phyloP scores from a whole-genome alignment of 2,329 filamentous ascomycete genomes.

The Ilyonectria sp. region DNA sequence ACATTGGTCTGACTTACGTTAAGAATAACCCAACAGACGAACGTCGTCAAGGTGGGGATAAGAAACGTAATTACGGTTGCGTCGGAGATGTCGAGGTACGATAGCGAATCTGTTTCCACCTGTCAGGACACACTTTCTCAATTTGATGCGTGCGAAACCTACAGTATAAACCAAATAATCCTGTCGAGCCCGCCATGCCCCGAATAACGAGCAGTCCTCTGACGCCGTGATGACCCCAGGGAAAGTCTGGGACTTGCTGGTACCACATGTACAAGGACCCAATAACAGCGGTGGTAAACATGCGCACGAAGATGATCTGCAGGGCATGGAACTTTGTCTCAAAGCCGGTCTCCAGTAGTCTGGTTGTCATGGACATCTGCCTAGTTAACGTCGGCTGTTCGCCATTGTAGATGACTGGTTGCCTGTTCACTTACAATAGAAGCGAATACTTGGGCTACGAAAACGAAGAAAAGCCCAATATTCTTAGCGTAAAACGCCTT shows the following conservation, averaged over 20 bases:
- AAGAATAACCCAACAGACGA: constrained; percentile 73
- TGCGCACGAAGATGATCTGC: constrained; percentile 61
- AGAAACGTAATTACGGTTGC: constrained; percentile 87
- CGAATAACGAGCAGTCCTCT: constrained; percentile 74
- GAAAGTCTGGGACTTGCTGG: constrained; percentile 70
- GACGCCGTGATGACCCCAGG: constrained; percentile 75
- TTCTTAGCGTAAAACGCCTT: constrained; percentile 64
- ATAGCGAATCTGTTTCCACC: constrained; percentile 56
- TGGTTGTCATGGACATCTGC: constrained; percentile 59
- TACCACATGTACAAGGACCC: constrained; percentile 59
- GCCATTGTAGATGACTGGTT: background rate
- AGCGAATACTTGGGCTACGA: constrained; percentile 58
- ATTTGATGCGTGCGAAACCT: constrained; percentile 3
- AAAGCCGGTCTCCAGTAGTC: constrained; percentile 53
- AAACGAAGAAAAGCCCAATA: constrained; percentile 57
- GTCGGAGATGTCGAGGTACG: constrained; percentile 83
- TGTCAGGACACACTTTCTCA: background rate
- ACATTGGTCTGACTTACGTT: constrained; percentile 25
- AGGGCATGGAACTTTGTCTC: constrained; percentile 57
- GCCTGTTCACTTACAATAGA: constrained; percentile 52
- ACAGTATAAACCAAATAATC: constrained; percentile 73
- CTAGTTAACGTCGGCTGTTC: constrained; percentile 16
- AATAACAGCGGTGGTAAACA: constrained; percentile 55
- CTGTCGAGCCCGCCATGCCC: constrained; percentile 75
- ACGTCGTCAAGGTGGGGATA: constrained; percentile 77